Evolutionary conservation across 768 basidiomycete species (phyloP), one percentile per base, ranked within the genome.

Genomic region (Hypholoma fasciculare): DNA sequence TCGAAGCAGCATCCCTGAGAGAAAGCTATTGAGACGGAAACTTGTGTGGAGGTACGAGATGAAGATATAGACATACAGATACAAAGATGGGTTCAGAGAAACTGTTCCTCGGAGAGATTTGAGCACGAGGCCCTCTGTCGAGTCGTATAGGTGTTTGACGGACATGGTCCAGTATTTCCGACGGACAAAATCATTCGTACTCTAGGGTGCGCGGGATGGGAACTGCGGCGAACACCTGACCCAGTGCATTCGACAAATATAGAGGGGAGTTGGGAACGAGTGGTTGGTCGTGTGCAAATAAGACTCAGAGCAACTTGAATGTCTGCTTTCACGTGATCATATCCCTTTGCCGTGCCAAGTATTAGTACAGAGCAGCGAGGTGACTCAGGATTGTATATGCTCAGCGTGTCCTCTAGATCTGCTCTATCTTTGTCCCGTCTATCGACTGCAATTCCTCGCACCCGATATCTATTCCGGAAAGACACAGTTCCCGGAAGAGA

Each of bases 101-200:
- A 78, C 74, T 0, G 73, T 69, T 37, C 80, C 81, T 58, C 70
- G 69, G 2, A 81, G 67, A 8, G 79, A 76, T 49, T 75, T 72
- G 16, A 78, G 65, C 1, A 81, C 80, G 17, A 81, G 71, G 0
- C 75, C 77, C 13, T 81, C 71, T 36, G 76, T 61, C 17, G 74
- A 74, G 44, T 66, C 63, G 63, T 76, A 80, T 19, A 81, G 55
- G 62, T 81, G 80, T 62, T 77, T 80, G 12, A 65, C 67, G 6
- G 75, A 70, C 79, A 81, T 80, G 42, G 52, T 46, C 7, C 11
- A 46, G 17, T 46, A 19, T 46, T 17, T 46, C 16, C 44, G 19
- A 19, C 44, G 6, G 9, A 34, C 1, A 5, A 5, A 34, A 34
- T 34, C 30, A 34, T 34, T 7, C 9, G 30, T 2, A 34, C 30